Base-by-base conservation (phyloP, 805 yeast genomes). In the Dipodascus geniculatus region DNA sequence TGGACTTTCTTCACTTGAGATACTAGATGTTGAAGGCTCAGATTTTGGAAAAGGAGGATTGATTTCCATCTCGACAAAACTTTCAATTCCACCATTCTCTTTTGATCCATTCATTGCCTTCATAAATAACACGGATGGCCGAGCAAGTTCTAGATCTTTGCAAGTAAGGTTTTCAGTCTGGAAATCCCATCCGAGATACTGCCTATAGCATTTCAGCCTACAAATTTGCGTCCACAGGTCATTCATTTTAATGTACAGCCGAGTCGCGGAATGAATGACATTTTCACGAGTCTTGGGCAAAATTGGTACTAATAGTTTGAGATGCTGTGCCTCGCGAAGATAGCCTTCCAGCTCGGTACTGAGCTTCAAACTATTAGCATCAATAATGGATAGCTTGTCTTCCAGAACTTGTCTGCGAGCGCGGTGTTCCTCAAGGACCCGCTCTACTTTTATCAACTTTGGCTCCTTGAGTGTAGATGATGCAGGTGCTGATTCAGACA, bases 161-260 rank as follows among this genome's bases (percentile, higher is more conserved):
- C 61, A 54, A 20, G 55, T 28, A 8, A 56, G 59, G 8, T 20
- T 47, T 35, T 57, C 61, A 11, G 56, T 57, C 48, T 57, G 58
- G 31, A 58, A 57, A 50, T 68, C 72, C 54, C 59, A 57, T 28
- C 56, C 62, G 51, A 74, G 61, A 17, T 76, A 64, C 38, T 65
- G 66, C 16, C 68, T 57, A 61, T 76, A 76, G 23, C 74, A 69
- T 23, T 65, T 64, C 48, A 73, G 70, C 50, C 78, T 71, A 53
- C 75, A 71, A 14, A 74, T 65, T 55, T 82, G 85, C 54, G 75
- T 75, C 73, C 81, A 74, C 38, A 76, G 65, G 80, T 81, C 77
- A 55, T 80, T 82, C 48, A 82, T 63, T 56, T 77, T 74, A 23
- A 78, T 72, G n/a, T 75, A 71, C 56, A 79, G 63, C 55, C 74